A percentile compares a stretch with the other conserved stretches of the same genome.
phyloP scores from a whole-genome alignment of 2,329 filamentous ascomycete species.

The Sordariomycetes sp. region DNA sequence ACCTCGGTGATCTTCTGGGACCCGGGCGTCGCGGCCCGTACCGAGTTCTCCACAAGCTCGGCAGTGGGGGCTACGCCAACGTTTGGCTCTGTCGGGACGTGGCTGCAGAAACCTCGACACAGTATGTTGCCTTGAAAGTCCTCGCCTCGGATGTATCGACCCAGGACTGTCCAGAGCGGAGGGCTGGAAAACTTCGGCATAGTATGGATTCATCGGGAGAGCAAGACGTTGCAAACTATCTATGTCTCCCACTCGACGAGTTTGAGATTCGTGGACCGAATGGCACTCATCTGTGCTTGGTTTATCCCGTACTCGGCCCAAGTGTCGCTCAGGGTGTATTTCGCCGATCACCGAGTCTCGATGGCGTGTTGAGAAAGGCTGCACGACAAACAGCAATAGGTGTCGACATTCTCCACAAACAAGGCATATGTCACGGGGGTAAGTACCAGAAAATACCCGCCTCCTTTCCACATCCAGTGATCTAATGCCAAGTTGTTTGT shows the following conservation, averaged over 20 bases:
- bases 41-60: conserved; percentile 29
- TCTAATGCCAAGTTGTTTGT: too few species aligned
- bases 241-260: conserved; percentile 11
- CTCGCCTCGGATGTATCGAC: neutral
- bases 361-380: conserved; percentile 1
- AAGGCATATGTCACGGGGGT: neutral
- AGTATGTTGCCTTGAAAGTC: conserved; percentile 11
- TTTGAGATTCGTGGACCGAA: conserved; percentile 14
- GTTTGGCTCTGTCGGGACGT: conserved; percentile 28
- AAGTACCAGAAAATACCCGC: too few species aligned
- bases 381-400: too few species aligned
- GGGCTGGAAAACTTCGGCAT: neutral
- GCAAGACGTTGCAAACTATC: neutral
- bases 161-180: neutral
- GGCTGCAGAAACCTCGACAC: conserved; percentile 10
- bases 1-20: conserved; percentile 22
- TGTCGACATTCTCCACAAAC: neutral
- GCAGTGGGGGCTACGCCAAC: conserved; percentile 29
- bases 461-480: too few species aligned
- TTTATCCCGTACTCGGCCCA: conserved; percentile 16
- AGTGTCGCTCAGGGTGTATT: conserved; percentile 9
- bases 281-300: conserved; percentile 14
- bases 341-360: neutral
- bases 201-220: too few species aligned
- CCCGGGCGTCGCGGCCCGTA: conserved; percentile 19